These are phyloP conservation scores for Kodamaea arcana DNA, from an alignment of 1,139 yeast genomes.

Conservation along the genomic window DNA sequence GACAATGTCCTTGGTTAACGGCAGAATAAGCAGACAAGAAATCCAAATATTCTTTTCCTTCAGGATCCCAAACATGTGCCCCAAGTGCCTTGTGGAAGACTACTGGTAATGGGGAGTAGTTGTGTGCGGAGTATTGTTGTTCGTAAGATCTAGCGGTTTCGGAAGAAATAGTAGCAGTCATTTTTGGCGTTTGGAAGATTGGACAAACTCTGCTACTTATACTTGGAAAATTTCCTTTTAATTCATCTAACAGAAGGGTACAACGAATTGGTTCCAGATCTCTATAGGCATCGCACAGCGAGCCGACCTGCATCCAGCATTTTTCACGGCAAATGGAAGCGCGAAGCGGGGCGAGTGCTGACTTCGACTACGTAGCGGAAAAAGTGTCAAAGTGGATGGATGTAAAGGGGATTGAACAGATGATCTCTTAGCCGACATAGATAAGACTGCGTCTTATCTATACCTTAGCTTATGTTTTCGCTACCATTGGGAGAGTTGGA, in stretches of 20 bases:
- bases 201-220: no score
- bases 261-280: conserved; percentile 1
- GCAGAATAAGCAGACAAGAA: conserved; percentile 93
- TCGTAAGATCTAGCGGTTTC: conserved; percentile 66
- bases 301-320: not conserved
- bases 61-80: conserved; percentile 98
- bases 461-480: no score
- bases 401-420: no score
- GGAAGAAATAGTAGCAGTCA: conserved; percentile 47
- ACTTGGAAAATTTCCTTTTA: no score
- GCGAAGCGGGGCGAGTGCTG: no score
- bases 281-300: conserved; percentile 11
- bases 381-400: no score
- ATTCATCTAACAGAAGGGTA: conserved; percentile 1
- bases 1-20: conserved; percentile 98
- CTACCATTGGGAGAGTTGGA: no score
- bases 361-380: no score
- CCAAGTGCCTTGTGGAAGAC: conserved; percentile 85
- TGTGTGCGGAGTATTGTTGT: conserved; percentile 84
- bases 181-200: conserved; percentile 9
- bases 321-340: conserved; percentile 4
- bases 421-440: no score
- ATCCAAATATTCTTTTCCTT: conserved; percentile 83
- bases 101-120: conserved; percentile 95
- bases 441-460: no score